Evolutionary conservation across 2,329 filamentous ascomycete species (phyloP).

Genomic region (Colletotrichum coccodes): DNA sequence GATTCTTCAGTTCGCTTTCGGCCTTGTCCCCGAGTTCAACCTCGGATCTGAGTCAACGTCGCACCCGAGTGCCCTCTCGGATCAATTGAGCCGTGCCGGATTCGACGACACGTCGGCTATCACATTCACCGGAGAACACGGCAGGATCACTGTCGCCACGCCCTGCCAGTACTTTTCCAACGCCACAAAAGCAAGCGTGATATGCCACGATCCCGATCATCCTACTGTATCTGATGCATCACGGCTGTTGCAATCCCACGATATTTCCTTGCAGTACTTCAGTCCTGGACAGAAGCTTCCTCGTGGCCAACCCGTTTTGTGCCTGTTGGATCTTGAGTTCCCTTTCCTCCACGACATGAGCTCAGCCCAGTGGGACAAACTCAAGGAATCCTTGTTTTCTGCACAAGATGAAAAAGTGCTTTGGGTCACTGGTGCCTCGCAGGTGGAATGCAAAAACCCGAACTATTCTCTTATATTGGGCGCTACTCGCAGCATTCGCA

Average conservation of each 20-base stretch:
- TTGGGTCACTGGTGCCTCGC: conserved; percentile 44
- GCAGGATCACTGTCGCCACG: background rate
- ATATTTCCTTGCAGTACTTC: background rate
- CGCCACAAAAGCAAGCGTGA: background rate
- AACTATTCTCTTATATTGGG: conserved; percentile 42
- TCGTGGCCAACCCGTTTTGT: conserved; percentile 14
- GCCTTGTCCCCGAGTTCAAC: background rate
- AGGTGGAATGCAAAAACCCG: conserved; percentile 40
- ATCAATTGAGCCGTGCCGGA: background rate
- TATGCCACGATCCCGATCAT: conserved; percentile 8
- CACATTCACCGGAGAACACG: conserved; percentile 7
- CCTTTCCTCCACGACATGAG: conserved; percentile 17
- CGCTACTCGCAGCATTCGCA: conserved; percentile 40
- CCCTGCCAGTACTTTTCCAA: background rate
- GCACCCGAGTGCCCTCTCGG: background rate
- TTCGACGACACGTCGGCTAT: conserved; percentile 1
- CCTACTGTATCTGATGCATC: background rate
- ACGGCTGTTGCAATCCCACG: background rate
- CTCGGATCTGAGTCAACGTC: background rate
- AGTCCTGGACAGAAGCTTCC: conserved; percentile 1
- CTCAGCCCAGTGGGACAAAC: background rate
- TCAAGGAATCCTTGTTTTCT: conserved; percentile 14
- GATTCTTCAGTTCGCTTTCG: background rate
- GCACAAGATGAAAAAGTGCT: conserved; percentile 35
- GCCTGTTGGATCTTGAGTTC: conserved; percentile 16